A percentile compares a stretch with the other conserved stretches of the same genome.
phyloP scores from a whole-genome alignment of 2,329 filamentous ascomycete genomes.

The Ploettnerulaceae sp. region DNA sequence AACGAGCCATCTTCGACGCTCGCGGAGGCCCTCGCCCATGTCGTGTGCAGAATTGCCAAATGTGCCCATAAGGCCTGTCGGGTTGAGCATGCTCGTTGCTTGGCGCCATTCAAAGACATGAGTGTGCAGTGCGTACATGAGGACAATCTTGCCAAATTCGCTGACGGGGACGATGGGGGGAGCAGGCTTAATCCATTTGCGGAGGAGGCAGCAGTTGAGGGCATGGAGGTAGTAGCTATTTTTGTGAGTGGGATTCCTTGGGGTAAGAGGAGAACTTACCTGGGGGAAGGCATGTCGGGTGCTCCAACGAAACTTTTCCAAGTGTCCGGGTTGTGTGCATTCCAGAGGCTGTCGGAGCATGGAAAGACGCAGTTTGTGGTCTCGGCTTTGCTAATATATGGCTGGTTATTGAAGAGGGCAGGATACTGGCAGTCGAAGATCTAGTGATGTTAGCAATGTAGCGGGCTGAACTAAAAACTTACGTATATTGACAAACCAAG shows the following conservation, averaged over 20 bases:
- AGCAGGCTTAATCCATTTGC: constrained; percentile 29
- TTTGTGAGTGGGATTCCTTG: background rate
- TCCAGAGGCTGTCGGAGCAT: constrained; percentile 27
- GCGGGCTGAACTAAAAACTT: constrained; percentile 3
- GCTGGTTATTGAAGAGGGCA: constrained; percentile 30
- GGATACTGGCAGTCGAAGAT: constrained; percentile 31
- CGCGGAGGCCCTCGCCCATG: constrained; percentile 26
- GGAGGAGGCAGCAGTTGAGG: constrained; percentile 28
- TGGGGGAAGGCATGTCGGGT: constrained; percentile 21
- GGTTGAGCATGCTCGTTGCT: constrained; percentile 29
- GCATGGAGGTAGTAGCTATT: constrained; percentile 28
- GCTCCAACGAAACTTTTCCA: constrained; percentile 27
- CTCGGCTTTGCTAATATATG: constrained; percentile 30
- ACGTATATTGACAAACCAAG: constrained; percentile 31
- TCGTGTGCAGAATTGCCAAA: constrained; percentile 25
- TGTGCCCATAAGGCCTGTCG: constrained; percentile 28
- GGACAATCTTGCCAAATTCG: constrained; percentile 27
- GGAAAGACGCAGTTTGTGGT: constrained; percentile 31
- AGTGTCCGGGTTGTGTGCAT: constrained; percentile 20
- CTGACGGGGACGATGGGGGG: constrained; percentile 23
- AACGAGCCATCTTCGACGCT: constrained; percentile 25
- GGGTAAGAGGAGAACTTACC: constrained; percentile 7
- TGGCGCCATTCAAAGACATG: constrained; percentile 32
- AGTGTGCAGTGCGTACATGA: constrained; percentile 31
- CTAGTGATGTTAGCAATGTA: constrained; percentile 11